phyloP scores from a whole-genome alignment of 371 early-diverging fungal species.

The Dinochytrium kinnereticum region DNA sequence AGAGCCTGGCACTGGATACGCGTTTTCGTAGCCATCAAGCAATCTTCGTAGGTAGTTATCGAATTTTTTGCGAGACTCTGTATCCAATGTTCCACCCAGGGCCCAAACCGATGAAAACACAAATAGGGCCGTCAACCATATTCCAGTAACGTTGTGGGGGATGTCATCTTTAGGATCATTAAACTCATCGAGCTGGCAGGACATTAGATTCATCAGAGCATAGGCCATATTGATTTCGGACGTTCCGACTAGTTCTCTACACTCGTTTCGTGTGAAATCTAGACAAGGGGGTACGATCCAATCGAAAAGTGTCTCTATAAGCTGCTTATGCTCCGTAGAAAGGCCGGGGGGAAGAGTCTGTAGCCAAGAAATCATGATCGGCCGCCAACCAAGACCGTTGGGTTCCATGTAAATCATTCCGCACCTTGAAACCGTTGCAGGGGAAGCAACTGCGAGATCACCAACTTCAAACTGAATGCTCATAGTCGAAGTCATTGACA shows the following conservation, averaged over 20 bases:
- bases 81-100: constrained; percentile 60
- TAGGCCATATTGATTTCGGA: constrained; percentile 53
- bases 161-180: constrained; percentile 33
- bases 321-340: constrained; percentile 36
- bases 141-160: constrained; percentile 43
- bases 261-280: constrained; percentile 47
- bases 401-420: constrained; percentile 69
- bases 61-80: constrained; percentile 56
- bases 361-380: constrained; percentile 58
- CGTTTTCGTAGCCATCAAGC: constrained; percentile 46
- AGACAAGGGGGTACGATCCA: constrained; percentile 57
- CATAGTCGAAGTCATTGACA: constrained; percentile 62
- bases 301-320: constrained; percentile 54
- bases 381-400: constrained; percentile 58
- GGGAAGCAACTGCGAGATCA: constrained; percentile 64
- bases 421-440: constrained; percentile 67
- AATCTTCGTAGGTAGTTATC: constrained; percentile 53
- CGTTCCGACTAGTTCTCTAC: constrained; percentile 54
- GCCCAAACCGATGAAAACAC: constrained; percentile 61
- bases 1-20: constrained; percentile 45
- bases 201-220: constrained; percentile 56
- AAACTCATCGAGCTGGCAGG: constrained; percentile 59
- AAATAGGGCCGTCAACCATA: constrained; percentile 52
- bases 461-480: constrained; percentile 65
- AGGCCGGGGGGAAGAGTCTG: constrained; percentile 46